phyloP scores from a whole-genome alignment of 1,139 yeast genomes.

The Nakaseomyces glabratus region DNA sequence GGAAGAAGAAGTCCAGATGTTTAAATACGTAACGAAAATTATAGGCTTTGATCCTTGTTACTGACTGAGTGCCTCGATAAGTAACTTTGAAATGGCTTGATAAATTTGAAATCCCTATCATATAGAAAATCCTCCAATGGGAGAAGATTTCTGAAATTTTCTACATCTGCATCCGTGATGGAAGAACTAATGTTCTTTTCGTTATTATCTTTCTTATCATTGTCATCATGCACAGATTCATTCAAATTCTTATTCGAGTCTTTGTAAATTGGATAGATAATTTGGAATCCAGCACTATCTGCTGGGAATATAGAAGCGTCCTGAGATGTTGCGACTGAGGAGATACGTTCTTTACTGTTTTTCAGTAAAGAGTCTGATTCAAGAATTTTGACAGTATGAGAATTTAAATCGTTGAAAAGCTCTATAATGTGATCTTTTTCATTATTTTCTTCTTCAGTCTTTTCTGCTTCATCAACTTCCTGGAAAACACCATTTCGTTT shows the following conservation, averaged over 20 bases:
- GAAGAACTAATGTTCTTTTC: neutral
- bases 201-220: neutral
- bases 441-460: neutral
- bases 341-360: neutral
- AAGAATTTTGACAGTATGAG: neutral
- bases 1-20: neutral
- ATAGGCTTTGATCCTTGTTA: conserved; percentile 3
- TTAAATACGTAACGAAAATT: conserved; percentile 7
- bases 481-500: conserved; percentile 1
- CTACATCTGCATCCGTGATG: neutral
- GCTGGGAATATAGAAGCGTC: conserved; percentile 6
- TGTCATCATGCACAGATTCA: neutral
- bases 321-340: neutral
- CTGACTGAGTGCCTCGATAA: conserved; percentile 5
- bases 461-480: neutral
- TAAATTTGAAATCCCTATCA: conserved; percentile 17
- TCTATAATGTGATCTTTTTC: conserved; percentile 1
- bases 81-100: conserved; percentile 9
- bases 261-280: conserved; percentile 9
- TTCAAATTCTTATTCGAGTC: conserved; percentile 1
- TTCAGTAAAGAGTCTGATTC: conserved; percentile 3
- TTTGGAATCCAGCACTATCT: neutral
- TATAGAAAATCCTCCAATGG: conserved; percentile 15
- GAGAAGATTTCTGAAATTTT: conserved; percentile 8
- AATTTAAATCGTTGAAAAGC: conserved; percentile 3